phyloP scores from a whole-genome alignment of 2,329 filamentous ascomycete species.

The Ceratocystis huliohia region DNA sequence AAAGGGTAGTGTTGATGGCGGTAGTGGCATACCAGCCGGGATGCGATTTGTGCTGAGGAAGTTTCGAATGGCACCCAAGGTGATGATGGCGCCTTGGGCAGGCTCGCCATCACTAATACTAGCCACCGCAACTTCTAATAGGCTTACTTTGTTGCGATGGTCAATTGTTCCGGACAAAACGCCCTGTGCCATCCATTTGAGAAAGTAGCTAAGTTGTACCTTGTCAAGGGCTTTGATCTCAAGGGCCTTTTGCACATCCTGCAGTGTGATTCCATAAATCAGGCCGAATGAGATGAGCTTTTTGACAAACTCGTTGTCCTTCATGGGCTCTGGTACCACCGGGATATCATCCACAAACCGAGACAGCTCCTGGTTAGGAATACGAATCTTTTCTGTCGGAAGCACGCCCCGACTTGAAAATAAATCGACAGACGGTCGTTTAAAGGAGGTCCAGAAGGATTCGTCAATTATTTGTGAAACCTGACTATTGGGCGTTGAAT shows the following conservation, averaged over 20 bases:
- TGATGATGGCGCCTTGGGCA: constrained; percentile 57
- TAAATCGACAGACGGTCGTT: constrained; percentile 69
- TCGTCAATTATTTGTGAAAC: constrained; percentile 84
- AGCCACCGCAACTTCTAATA: constrained; percentile 72
- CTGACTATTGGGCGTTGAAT: constrained; percentile 76
- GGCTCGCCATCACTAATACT: constrained; percentile 47
- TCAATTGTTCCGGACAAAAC: constrained; percentile 62
- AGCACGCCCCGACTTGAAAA: constrained; percentile 80
- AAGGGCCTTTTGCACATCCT: constrained; percentile 73
- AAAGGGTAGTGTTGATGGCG: constrained; percentile 71
- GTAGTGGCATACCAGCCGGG: constrained; percentile 66
- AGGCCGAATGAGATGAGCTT: constrained; percentile 75
- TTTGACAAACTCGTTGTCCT: constrained; percentile 60
- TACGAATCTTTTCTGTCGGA: constrained; percentile 68
- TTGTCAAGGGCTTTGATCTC: constrained; percentile 69
- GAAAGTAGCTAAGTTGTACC: constrained; percentile 66
- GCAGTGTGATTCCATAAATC: constrained; percentile 73
- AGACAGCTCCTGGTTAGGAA: constrained; percentile 52
- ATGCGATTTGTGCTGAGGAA: constrained; percentile 70
- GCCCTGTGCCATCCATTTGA: constrained; percentile 70
- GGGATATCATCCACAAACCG: constrained; percentile 82
- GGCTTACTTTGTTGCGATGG: constrained; percentile 46
- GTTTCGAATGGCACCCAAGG: constrained; percentile 59
- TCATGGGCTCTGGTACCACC: constrained; percentile 65
- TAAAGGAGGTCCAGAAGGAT: constrained; percentile 88